These are phyloP conservation scores for Peronospora destructor DNA, from an alignment of 352 stramenopile genomes.

Conservation along the genomic window DNA sequence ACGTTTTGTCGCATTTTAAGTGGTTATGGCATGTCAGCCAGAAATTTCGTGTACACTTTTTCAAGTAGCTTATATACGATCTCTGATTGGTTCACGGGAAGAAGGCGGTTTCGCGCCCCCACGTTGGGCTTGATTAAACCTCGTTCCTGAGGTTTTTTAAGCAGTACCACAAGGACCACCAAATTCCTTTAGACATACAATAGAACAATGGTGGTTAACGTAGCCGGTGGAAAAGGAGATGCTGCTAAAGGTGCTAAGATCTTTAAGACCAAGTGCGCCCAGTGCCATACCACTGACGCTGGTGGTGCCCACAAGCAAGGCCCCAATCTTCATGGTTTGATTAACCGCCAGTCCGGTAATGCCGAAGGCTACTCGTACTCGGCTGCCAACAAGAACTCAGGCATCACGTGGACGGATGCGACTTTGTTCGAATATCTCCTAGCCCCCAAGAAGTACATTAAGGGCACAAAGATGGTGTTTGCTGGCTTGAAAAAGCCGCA, in stretches of 20 bases:
- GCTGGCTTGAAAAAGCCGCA: constrained; percentile 97
- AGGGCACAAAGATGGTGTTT: constrained; percentile 99
- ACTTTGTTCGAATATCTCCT: constrained; percentile 98
- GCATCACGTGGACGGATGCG: constrained; percentile 93
- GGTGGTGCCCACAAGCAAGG: constrained; percentile 97
- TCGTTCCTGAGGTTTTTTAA: constrained; percentile 27
- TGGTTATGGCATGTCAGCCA: too few species aligned
- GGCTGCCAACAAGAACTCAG: constrained; percentile 97
- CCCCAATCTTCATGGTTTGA: constrained; percentile 96
- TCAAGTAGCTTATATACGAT: not conserved
- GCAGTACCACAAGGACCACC: constrained; percentile 26
- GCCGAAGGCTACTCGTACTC: constrained; percentile 97
- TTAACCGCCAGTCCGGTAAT: constrained; percentile 94
- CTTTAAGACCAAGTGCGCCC: constrained; percentile 96
- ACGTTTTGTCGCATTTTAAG: too few species aligned
- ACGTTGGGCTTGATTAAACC: constrained; percentile 19
- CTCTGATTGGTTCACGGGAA: constrained; percentile 10
- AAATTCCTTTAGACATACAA: constrained; percentile 9
- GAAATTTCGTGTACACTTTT: not conserved
- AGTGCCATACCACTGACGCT: constrained; percentile 89
- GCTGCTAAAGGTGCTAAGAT: constrained; percentile 89
- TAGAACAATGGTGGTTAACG: constrained; percentile 35
- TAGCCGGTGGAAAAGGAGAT: constrained; percentile 58
- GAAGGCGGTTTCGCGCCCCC: constrained; percentile 17
- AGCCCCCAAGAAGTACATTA: constrained; percentile 99